Percentiles rank a stretch among this genome's conserved stretches.
Evolutionary conservation across 768 basidiomycete species (phyloP).

Genomic region (Polyporus arcularius): DNA sequence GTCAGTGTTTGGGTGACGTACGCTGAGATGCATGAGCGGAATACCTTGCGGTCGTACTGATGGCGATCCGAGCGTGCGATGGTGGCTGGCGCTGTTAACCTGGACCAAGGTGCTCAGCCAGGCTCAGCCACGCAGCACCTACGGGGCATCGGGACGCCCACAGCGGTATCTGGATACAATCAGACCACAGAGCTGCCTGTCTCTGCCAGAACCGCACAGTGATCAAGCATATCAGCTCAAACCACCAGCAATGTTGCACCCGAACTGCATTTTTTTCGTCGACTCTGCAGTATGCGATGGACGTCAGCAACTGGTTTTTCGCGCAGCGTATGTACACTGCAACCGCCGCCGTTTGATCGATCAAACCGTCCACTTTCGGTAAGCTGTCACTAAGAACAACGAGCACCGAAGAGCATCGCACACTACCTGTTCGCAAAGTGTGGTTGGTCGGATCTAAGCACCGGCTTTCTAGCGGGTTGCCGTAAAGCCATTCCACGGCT

Average conservation of each 20-base stretch:
- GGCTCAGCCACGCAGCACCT: neutral
- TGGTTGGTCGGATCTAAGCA: neutral
- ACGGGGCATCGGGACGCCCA: neutral
- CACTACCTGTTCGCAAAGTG: neutral
- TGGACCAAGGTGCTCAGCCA: neutral
- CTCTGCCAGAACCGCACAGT: neutral
- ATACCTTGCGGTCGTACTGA: neutral
- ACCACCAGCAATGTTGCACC: neutral
- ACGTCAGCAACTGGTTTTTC: neutral
- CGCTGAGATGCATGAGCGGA: neutral
- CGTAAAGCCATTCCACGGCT: neutral
- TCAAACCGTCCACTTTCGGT: neutral
- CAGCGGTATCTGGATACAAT: neutral
- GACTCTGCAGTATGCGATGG: neutral
- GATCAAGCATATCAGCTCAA: neutral
- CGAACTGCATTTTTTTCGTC: neutral
- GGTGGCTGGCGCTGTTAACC: neutral
- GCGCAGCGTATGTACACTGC: neutral
- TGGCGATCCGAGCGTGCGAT: neutral
- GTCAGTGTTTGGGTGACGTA: neutral
- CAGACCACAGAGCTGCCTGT: neutral
- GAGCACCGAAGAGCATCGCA: neutral
- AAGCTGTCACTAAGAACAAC: neutral
- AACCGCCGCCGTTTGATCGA: neutral
- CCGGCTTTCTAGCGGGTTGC: conserved; percentile 9